These are phyloP conservation scores for Theobroma grandiflorum DNA, from an alignment of 441 rosid genomes.

Conservation along the genomic window DNA sequence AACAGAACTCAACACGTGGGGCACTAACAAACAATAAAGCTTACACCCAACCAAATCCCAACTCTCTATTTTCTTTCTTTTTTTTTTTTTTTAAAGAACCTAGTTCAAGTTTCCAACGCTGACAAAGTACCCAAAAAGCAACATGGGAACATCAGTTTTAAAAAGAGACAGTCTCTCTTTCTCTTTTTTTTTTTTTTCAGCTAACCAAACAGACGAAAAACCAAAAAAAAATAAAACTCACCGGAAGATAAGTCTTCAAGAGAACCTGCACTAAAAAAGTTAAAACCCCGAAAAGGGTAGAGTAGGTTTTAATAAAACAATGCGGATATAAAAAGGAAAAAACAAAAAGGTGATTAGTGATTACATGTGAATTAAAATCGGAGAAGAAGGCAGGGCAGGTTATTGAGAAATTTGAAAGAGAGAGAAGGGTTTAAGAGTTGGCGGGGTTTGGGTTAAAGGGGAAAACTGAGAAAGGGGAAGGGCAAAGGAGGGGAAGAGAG, in stretches of 20 bases:
- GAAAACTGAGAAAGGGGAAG: conserved; percentile 31
- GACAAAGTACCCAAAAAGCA: not conserved
- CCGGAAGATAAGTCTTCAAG: not conserved
- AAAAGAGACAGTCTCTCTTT: not conserved
- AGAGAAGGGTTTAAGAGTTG: not conserved
- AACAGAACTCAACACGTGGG: conserved; percentile 13
- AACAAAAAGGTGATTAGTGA: not conserved
- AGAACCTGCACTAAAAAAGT: not conserved
- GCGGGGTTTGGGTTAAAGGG: conserved; percentile 33
- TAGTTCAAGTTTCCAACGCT: conserved; percentile 9
- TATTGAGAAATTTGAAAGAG: conserved; percentile 15
- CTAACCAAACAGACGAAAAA: not conserved
- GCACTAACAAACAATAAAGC: not conserved
- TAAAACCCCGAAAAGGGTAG: not conserved
- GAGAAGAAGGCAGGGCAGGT: not conserved
- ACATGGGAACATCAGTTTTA: not conserved
- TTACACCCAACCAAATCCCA: not conserved
- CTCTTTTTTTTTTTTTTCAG: not conserved
- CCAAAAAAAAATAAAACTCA: not conserved
- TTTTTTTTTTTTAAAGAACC: not conserved
- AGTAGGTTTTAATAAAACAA: not conserved
- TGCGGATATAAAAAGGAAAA: not conserved
- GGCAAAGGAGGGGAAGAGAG: conserved; percentile 34
- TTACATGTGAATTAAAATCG: not conserved
- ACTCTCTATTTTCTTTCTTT: not conserved